These are phyloP conservation scores for Xylariaceae sp. DNA, from an alignment of 2,329 filamentous ascomycete species.

Conservation along the genomic window DNA sequence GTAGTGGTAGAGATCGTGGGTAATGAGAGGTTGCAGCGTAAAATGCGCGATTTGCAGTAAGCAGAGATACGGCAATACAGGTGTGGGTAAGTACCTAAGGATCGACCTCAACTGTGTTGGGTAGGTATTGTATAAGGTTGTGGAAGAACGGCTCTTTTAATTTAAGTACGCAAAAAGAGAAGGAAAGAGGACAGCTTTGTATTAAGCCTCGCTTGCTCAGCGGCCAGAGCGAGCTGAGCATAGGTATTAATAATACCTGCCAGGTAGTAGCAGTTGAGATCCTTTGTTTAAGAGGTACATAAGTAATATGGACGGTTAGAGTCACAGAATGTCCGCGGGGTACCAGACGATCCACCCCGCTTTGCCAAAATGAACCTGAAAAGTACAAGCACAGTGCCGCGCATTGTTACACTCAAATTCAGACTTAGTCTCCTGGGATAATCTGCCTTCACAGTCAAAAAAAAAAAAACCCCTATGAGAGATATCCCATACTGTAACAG, in stretches of 20 bases:
- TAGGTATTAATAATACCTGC: conserved; percentile 5
- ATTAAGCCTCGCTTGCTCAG: not conserved
- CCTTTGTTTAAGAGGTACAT: not conserved
- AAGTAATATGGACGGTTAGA: conserved; percentile 11
- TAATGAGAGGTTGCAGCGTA: conserved; percentile 9
- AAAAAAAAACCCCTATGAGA: not conserved
- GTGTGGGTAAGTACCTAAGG: not conserved
- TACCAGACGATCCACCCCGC: not conserved
- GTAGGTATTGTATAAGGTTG: too few relatives aligned
- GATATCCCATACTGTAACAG: conserved; percentile 1
- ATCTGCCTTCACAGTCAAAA: conserved; percentile 3
- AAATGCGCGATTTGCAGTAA: not conserved
- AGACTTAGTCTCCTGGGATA: not conserved
- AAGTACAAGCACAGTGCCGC: conserved; percentile 30
- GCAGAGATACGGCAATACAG: not conserved
- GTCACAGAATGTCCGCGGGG: conserved; percentile 6
- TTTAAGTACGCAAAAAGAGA: not conserved
- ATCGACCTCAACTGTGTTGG: not conserved
- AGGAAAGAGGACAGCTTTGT: not conserved
- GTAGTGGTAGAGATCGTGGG: not conserved
- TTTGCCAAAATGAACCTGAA: conserved; percentile 15
- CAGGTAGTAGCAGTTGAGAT: not conserved
- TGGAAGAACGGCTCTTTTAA: too few relatives aligned
- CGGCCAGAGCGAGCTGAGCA: not conserved
- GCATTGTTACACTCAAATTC: conserved; percentile 13